Evolutionary conservation across 2,329 filamentous ascomycete species (phyloP).

Genomic region (Scedosporium apiospermum): DNA sequence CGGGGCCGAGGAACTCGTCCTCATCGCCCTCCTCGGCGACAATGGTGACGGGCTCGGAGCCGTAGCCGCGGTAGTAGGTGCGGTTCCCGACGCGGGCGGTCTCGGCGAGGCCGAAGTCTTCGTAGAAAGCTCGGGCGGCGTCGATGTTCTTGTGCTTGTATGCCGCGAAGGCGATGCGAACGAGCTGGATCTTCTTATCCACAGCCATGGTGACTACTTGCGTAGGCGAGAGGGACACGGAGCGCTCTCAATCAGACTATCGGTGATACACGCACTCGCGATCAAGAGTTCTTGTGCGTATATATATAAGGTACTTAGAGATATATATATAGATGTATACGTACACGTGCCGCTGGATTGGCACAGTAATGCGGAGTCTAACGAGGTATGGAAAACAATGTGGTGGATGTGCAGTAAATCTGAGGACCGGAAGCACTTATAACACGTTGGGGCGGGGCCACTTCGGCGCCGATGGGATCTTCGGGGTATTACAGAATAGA

Average conservation of each 20-base stretch:
- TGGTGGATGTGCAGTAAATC: no score
- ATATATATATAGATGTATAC: not conserved
- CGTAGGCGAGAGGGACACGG: no score
- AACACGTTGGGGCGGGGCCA: no score
- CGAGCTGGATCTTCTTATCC: conserved; percentile 13
- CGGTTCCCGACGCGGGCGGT: conserved; percentile 26
- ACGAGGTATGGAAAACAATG: no score
- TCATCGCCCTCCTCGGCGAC: conserved; percentile 38
- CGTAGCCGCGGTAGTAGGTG: conserved; percentile 53
- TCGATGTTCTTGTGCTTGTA: conserved; percentile 37
- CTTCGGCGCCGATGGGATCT: not conserved
- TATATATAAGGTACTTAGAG: not conserved
- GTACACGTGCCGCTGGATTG: not conserved
- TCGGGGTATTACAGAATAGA: not conserved
- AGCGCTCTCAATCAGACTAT: not conserved
- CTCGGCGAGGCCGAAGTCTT: conserved; percentile 38
- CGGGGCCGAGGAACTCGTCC: conserved; percentile 45
- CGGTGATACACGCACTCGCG: not conserved
- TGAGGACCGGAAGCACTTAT: no score
- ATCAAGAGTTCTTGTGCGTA: not conserved
- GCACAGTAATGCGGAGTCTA: no score
- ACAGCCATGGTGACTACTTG: not conserved
- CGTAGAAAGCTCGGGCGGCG: conserved; percentile 29
- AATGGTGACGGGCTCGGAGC: conserved; percentile 49
- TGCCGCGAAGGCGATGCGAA: conserved; percentile 33